phyloP scores from a whole-genome alignment of 805 yeast genomes.

The Pichia nakasei region DNA sequence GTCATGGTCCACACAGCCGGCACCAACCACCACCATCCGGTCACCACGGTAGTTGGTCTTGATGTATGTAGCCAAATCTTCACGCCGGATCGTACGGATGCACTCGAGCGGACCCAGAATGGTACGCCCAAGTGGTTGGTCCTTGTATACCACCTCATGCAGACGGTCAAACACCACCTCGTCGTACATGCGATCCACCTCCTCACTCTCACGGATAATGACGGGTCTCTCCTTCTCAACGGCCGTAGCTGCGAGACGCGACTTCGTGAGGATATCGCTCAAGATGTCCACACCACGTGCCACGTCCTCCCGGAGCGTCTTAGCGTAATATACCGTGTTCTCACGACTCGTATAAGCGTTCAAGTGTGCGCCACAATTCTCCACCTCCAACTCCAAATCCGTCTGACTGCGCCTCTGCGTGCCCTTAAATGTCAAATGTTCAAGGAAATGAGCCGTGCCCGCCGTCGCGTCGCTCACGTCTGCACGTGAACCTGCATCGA shows the following conservation, averaged over 20 bases:
- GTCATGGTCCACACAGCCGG: conserved; percentile 88
- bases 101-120: conserved; percentile 90
- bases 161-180: conserved; percentile 96
- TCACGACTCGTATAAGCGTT: conserved; percentile 99
- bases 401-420: conserved; percentile 74
- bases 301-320: conserved; percentile 71
- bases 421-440: conserved; percentile 95
- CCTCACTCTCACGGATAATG: conserved; percentile 92
- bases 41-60: conserved; percentile 86
- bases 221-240: conserved; percentile 96
- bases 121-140: conserved; percentile 93
- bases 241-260: conserved; percentile 72
- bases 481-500: conserved; percentile 97
- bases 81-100: conserved; percentile 68
- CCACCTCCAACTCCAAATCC: conserved; percentile 84
- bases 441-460: conserved; percentile 97
- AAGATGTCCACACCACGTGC: conserved; percentile 81
- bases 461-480: conserved; percentile 70
- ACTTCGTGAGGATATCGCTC: conserved; percentile 80
- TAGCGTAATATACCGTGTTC: conserved; percentile 94
- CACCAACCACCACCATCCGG: conserved; percentile 96
- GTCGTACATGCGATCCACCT: conserved; percentile 96
- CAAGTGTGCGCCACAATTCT: conserved; percentile 91
- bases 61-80: conserved; percentile 74
- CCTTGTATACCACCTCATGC: conserved; percentile 84